These are phyloP conservation scores for Rhizophagus prolifer DNA, from an alignment of 192 early-diverging fungal genomes.

Conservation along the genomic window DNA sequence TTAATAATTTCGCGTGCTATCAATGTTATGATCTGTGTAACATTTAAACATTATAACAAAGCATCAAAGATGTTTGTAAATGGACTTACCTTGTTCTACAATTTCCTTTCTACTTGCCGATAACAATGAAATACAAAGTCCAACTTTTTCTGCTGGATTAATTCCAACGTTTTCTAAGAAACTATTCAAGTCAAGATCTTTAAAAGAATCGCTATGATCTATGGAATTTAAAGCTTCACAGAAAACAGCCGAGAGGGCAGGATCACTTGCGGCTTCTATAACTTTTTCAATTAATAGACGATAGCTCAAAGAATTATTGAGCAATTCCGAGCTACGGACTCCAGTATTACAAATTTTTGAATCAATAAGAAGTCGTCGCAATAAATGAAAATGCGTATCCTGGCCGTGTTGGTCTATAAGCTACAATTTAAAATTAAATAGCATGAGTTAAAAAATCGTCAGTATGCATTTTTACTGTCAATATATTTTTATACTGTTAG, in stretches of 20 bases:
- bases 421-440: constrained; percentile 29
- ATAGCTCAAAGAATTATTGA: constrained; percentile 39
- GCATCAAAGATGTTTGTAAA: background rate
- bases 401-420: constrained; percentile 54
- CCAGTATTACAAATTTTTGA: constrained; percentile 30
- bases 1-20: constrained; percentile 25
- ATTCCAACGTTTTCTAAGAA: constrained; percentile 40
- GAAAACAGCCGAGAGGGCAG: constrained; percentile 36
- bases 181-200: constrained; percentile 42
- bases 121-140: constrained; percentile 40
- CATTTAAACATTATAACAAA: constrained; percentile 1
- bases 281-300: constrained; percentile 44
- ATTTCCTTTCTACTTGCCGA: constrained; percentile 43
- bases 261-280: constrained; percentile 38
- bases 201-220: constrained; percentile 45
- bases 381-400: constrained; percentile 49
- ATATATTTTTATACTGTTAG: too few species aligned
- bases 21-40: background rate
- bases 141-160: constrained; percentile 40
- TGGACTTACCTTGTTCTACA: constrained; percentile 38
- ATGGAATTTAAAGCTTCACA: constrained; percentile 48
- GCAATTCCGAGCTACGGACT: constrained; percentile 24
- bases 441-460: too few species aligned
- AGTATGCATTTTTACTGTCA: too few species aligned
- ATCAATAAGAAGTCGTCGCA: constrained; percentile 43